phyloP scores from a whole-genome alignment of 208 protist genomes.

The Vickermania ingenoplastis region DNA sequence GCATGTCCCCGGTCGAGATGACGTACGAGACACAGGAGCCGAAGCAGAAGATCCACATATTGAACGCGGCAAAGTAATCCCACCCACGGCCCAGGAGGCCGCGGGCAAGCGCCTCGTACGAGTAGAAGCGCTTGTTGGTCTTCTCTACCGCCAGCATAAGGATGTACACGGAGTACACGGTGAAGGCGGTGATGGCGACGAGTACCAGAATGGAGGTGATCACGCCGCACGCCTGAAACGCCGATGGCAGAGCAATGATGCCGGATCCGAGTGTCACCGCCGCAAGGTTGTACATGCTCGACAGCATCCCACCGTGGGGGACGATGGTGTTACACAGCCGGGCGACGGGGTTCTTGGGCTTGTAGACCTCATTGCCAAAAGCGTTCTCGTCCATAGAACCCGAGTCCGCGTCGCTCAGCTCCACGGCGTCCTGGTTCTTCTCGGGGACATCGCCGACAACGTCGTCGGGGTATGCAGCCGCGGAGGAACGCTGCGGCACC shows the following conservation, averaged over 20 bases:
- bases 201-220: constrained; percentile 41
- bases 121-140: constrained; percentile 30
- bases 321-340: constrained; percentile 34
- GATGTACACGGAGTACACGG: constrained; percentile 75
- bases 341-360: constrained; percentile 21
- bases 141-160: constrained; percentile 62
- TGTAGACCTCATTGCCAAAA: constrained; percentile 15
- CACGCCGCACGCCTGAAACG: constrained; percentile 56
- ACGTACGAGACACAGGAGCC: constrained; percentile 77
- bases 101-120: constrained; percentile 57
- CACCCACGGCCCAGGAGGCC: constrained; percentile 58
- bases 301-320: constrained; percentile 57
- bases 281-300: constrained; percentile 65
- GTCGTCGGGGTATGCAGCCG: background rate
- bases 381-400: background rate
- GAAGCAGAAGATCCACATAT: constrained; percentile 83
- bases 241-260: constrained; percentile 63
- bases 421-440: constrained; percentile 8
- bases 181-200: constrained; percentile 38
- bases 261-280: constrained; percentile 70
- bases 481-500: background rate
- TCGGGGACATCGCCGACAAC: constrained; percentile 3
- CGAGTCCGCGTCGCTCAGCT: background rate
- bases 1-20: constrained; percentile 61
- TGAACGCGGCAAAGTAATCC: constrained; percentile 62